Evolutionary conservation across 2,329 filamentous ascomycete species (phyloP), one percentile per base, ranked within the genome.

Genomic region (Alternaria sp.): DNA sequence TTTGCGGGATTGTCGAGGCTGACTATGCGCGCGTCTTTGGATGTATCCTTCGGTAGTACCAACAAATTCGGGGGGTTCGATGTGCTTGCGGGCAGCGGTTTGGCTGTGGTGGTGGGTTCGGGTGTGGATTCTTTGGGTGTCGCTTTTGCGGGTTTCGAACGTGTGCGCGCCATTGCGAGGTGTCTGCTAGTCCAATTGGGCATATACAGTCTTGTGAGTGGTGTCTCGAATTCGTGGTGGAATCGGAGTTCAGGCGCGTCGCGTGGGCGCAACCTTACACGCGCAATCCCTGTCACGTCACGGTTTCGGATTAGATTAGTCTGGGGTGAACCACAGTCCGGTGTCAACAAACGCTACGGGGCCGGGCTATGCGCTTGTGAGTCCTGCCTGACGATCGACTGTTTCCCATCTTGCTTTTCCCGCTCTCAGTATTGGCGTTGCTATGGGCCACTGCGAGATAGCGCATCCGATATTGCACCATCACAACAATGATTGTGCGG

Each of bases 1-100:
- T 83, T 86, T 40, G 83, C 82, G 8, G 88, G 88, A 62, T 88
- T 83, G 5, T 85, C 81, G 11, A 90, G 77, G 6, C 83, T 85
- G 61, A 88, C 73, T 50, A 90, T 85, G 57, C 87, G 83, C 45
- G 87, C 83, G 64, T 85, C 81, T 55, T 79, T 72, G 13, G 85
- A 87, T 4, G 82, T 78, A 45, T 83, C 75, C 62, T 83, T 83
- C 3, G 88, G 88, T 1, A 90, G 78, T 13, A 90, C 82, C 68
- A 90, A 87, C 9, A 88, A 80, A 66, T 85, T 87, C 4, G 83
- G 83, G 12, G 83, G 83, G 62, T 82, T 81, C 2, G 73, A 57
- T 47, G 77, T 79, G 65, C 74, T 77, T 25, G 78, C 64, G 13
- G 77, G 76, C 4, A 84, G 75, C 21, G 73, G 62, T 61, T 73